phyloP scores from a whole-genome alignment of 202 grass and related monocot genomes.

The Alloteropsis angusta region DNA sequence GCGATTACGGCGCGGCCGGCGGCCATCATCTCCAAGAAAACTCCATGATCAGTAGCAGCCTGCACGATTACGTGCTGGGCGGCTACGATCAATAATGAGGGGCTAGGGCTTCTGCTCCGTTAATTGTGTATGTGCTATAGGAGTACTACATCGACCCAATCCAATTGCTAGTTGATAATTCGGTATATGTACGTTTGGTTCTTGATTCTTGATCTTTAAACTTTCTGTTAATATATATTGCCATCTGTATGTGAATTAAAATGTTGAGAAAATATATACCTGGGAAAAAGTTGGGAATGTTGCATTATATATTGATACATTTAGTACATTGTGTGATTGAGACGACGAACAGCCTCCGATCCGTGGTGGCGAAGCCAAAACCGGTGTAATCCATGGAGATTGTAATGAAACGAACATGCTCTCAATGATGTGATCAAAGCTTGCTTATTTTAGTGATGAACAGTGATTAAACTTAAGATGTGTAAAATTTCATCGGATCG shows the following conservation, averaged over 20 bases:
- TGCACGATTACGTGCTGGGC: conserved; percentile 38
- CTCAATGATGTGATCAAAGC: no score
- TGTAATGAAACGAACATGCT: no score
- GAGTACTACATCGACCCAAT: conserved; percentile 1
- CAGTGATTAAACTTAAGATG: no score
- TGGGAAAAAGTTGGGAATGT: no score
- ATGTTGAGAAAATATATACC: not conserved
- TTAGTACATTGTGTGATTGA: no score
- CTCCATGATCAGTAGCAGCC: not conserved
- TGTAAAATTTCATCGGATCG: no score
- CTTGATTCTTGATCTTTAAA: not conserved
- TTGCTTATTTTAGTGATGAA: no score
- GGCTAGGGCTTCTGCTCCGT: not conserved
- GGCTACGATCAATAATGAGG: conserved; percentile 40
- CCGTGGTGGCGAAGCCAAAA: no score
- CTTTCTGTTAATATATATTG: conserved; percentile 18
- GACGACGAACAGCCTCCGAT: no score
- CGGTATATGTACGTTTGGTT: conserved; percentile 7
- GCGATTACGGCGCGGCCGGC: conserved; percentile 11
- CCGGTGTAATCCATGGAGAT: no score
- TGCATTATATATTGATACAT: no score
- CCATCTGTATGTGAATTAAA: not conserved
- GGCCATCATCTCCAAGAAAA: conserved; percentile 8
- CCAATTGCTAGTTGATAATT: conserved; percentile 22
- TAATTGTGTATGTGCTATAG: not conserved